Conservation (phyloP, 1,139 yeast species). For the Spencermartinsiella ligniputridi region DNA sequence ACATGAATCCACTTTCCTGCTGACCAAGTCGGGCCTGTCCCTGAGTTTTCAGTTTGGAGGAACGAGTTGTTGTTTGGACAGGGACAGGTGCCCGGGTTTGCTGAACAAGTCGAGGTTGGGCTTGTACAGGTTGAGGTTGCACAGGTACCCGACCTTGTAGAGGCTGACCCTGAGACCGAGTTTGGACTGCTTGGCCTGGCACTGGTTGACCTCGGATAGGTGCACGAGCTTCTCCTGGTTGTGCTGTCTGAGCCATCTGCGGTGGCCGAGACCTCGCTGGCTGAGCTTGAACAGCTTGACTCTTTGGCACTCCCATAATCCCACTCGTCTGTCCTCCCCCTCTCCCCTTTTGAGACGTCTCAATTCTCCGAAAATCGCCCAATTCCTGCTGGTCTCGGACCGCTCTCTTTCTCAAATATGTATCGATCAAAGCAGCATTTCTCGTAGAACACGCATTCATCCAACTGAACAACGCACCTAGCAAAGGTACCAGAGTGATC, state of each 20-base stretch:
- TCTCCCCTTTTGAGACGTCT: constrained; percentile 1
- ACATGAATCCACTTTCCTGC: constrained; percentile 16
- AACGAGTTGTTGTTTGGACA: constrained; percentile 4
- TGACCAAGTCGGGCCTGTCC: constrained; percentile 10
- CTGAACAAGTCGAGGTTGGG: not conserved
- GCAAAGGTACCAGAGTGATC: constrained; percentile 69
- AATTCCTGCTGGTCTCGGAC: constrained; percentile 14
- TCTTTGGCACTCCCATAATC: no score
- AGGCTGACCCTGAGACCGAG: no score
- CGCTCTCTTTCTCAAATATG: constrained; percentile 28
- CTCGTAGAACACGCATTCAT: constrained; percentile 82
- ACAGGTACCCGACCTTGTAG: no score
- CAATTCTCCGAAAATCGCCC: constrained; percentile 22
- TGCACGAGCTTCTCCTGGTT: constrained; percentile 2
- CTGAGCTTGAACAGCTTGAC: no score
- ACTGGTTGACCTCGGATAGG: constrained; percentile 1
- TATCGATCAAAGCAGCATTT: constrained; percentile 70
- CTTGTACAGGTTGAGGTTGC: no score
- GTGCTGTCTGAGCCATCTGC: not conserved
- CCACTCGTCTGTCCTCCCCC: no score
- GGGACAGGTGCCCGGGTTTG: constrained; percentile 4
- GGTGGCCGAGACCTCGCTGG: constrained; percentile 1
- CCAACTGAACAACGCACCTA: constrained; percentile 77
- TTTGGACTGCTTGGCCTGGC: not conserved
- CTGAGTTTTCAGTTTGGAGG: no score